Base-by-base conservation (phyloP, 176 grass and related monocot genomes). In the Carex myosuroides region DNA sequence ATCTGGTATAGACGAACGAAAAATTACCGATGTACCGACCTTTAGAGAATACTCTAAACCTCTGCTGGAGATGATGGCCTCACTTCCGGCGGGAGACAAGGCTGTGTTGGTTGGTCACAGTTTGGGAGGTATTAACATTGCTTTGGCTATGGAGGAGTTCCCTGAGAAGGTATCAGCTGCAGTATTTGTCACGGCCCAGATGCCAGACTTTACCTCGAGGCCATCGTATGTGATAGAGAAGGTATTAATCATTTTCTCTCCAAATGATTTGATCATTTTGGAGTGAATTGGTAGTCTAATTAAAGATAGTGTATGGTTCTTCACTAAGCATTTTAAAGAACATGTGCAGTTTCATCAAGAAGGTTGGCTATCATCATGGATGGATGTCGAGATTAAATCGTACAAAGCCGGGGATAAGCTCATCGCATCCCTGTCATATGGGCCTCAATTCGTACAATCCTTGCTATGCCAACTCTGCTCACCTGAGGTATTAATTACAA, bases 21-120 rank as follows among this genome's bases (percentile, higher is more conserved):
- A 70, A 60, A 71, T 94, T 57, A 61, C 84, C 0, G 92, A 93
- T 32, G 87, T 90, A 64, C 70, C 65, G 16, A 97, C 89, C 48
- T 94, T 97, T 87, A 84, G 78, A 80, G 90, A 93, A 75, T 97
- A 97, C 87, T 80, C 83, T 1, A 53, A 58, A 72, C 92, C 92
- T 64, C 87, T 94, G 81, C 81, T 97, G 41, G 90, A 87, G 42
- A 58, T 92, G 16, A 46, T 97, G 2, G 78, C 20, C 1, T 79
- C 86, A 30, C 87, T 97, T 9, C 92, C 92, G 1, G 50, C 60
- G 1, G 89, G 81, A 0, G 90, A 97, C n/a, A 89, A 85, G 84
- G 90, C 84, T 16, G 56, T 93, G 11, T 63, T 97, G 60, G 89
- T 97, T 44, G 95, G 92, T 57, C 95, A 97, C 62, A 94, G 90